Evolutionary conservation across 352 stramenopile species (phyloP).

Genomic region (Phytophthora fragariae): DNA sequence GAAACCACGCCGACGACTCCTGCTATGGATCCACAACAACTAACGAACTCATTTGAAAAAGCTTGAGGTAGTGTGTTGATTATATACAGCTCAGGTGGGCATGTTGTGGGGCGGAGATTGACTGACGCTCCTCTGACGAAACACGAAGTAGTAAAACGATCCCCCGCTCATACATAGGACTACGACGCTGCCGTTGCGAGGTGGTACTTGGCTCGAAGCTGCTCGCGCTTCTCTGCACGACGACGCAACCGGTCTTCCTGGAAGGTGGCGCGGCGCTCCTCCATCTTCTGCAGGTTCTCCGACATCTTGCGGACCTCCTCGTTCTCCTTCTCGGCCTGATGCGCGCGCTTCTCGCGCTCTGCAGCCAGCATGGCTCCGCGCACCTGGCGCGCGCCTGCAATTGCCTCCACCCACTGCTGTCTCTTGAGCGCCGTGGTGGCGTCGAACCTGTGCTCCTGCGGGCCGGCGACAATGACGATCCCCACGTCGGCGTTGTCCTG

Average conservation of each 20-base stretch:
- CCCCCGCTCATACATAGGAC: constrained; percentile 17
- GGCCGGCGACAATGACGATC: constrained; percentile 55
- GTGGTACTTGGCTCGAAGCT: constrained; percentile 78
- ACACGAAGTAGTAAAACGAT: constrained; percentile 19
- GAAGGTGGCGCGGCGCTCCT: constrained; percentile 72
- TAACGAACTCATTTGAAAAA: background rate
- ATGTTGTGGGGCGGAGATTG: constrained; percentile 17
- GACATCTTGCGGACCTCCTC: constrained; percentile 65
- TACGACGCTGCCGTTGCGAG: constrained; percentile 49
- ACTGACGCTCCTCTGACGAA: constrained; percentile 14
- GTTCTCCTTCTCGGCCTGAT: constrained; percentile 67
- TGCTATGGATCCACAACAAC: background rate
- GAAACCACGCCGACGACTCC: background rate
- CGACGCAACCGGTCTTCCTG: constrained; percentile 71
- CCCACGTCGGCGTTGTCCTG: constrained; percentile 64
- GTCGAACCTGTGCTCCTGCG: constrained; percentile 71
- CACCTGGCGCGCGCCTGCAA: constrained; percentile 56
- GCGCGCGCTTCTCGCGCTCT: constrained; percentile 63
- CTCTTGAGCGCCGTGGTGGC: constrained; percentile 52
- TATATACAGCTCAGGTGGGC: constrained; percentile 26
- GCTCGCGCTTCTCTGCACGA: constrained; percentile 66
- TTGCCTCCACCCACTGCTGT: constrained; percentile 68
- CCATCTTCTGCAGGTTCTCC: constrained; percentile 55
- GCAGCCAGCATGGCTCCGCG: constrained; percentile 49
- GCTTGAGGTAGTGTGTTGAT: constrained; percentile 24